These are phyloP conservation scores for Posidonia oceanica DNA, from an alignment of 116 monocot genomes.

Conservation along the genomic window DNA sequence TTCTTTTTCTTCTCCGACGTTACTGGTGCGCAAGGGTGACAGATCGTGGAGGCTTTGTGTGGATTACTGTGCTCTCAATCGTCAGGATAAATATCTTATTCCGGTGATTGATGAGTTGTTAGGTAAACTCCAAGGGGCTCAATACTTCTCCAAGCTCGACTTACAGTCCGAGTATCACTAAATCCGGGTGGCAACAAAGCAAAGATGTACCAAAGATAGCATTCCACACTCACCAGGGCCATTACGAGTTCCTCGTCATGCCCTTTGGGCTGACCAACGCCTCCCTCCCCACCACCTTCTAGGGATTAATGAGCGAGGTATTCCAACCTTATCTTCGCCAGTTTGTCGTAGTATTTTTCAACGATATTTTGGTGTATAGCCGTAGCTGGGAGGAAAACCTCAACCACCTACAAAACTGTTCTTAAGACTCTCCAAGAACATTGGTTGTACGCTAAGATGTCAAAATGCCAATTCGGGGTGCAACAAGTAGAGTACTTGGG, in stretches of 20 bases:
- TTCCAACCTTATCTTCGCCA: no score
- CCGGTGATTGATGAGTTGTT: background rate
- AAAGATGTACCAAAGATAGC: background rate
- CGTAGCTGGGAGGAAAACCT: no score
- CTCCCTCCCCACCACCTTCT: no score
- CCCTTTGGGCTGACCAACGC: no score
- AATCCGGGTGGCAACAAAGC: background rate
- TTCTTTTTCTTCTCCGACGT: background rate
- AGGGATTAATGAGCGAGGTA: no score
- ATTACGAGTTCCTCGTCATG: slow-evolving; percentile 1
- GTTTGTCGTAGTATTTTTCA: no score
- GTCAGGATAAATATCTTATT: background rate
- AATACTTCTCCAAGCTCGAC: no score
- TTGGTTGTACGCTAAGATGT: background rate
- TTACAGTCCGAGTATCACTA: background rate
- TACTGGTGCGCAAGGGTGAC: background rate
- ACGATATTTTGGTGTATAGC: no score
- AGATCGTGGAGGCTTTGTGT: background rate
- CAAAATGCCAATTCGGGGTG: background rate
- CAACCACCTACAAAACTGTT: no score
- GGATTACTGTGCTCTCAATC: background rate
- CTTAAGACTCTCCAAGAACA: no score
- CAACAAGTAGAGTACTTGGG: background rate
- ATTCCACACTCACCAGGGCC: background rate
- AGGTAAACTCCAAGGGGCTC: background rate